Evolutionary conservation across 148 eudicot species (phyloP).

Genomic region (Euryodendron excelsum): DNA sequence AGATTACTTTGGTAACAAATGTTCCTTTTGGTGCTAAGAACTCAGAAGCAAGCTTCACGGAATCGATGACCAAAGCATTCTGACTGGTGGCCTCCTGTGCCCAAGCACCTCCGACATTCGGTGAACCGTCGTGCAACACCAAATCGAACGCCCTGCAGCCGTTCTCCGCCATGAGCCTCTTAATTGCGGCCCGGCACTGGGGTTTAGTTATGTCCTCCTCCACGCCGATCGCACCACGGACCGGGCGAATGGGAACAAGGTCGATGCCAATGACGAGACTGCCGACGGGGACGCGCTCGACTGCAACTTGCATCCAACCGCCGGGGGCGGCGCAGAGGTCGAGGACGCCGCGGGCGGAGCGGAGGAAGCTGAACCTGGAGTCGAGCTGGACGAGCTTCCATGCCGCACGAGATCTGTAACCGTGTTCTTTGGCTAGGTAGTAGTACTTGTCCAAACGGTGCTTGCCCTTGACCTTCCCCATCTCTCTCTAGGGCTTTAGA

Average conservation of each 20-base stretch:
- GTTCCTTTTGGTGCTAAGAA: slow-evolving; percentile 81
- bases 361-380: slow-evolving; percentile 66
- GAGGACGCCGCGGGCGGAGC: slow-evolving; percentile 67
- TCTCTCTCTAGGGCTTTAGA: slow-evolving; percentile 17
- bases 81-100: slow-evolving; percentile 87
- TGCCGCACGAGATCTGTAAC: slow-evolving; percentile 85
- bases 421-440: slow-evolving; percentile 83
- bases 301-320: slow-evolving; percentile 94
- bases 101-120: slow-evolving; percentile 98
- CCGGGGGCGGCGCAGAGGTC: slow-evolving; percentile 99
- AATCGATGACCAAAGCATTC: slow-evolving; percentile 86
- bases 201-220: slow-evolving; percentile 75
- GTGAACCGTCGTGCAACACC: slow-evolving; percentile 87
- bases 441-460: slow-evolving; percentile 83
- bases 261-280: slow-evolving; percentile 77
- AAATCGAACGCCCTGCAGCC: slow-evolving; percentile 68
- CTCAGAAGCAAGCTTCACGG: slow-evolving; percentile 79
- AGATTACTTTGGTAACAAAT: slow-evolving; percentile 75
- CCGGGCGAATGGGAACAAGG: slow-evolving; percentile 70
- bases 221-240: slow-evolving; percentile 63
- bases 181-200: slow-evolving; percentile 56
- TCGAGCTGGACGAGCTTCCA: slow-evolving; percentile 88
- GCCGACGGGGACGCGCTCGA: slow-evolving; percentile 71
- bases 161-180: slow-evolving; percentile 51
- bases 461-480: slow-evolving; percentile 94